phyloP scores from a whole-genome alignment of 805 yeast species.

The Candida takata region DNA sequence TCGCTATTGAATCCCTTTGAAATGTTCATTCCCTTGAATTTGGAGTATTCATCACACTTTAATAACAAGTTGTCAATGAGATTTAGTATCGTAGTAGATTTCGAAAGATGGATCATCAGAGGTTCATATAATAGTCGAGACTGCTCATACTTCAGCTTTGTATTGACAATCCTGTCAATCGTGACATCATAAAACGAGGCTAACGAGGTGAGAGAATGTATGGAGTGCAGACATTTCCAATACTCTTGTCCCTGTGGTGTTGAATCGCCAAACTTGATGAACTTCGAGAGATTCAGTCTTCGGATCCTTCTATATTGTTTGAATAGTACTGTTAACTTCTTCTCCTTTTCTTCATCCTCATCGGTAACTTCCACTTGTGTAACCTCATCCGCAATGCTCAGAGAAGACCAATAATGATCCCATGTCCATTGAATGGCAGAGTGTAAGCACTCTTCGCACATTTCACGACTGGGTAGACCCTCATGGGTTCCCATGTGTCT shows the following conservation, averaged over 20 bases:
- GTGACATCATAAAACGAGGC: constrained; percentile 22
- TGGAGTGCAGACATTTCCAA: constrained; percentile 31
- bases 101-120: constrained; percentile 9
- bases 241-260: constrained; percentile 35
- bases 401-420: constrained; percentile 61
- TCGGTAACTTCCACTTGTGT: constrained; percentile 31
- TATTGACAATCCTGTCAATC: constrained; percentile 29
- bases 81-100: constrained; percentile 10
- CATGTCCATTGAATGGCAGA: constrained; percentile 73
- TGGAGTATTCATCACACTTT: constrained; percentile 11
- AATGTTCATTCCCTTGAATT: constrained; percentile 4
- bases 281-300: constrained; percentile 33
- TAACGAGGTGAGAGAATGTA: constrained; percentile 11
- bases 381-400: constrained; percentile 7
- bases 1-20: constrained; percentile 1
- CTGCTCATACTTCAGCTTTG: constrained; percentile 21
- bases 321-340: constrained; percentile 29
- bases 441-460: constrained; percentile 52
- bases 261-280: constrained; percentile 37
- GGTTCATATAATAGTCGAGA: constrained; percentile 27
- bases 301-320: constrained; percentile 45
- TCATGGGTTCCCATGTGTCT: constrained; percentile 93
- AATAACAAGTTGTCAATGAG: constrained; percentile 12
- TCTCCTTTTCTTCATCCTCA: constrained; percentile 7
- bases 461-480: constrained; percentile 58